Evolutionary conservation across 495 filamentous ascomycete species (phyloP).

Genomic region (Penicillium verhagenii): DNA sequence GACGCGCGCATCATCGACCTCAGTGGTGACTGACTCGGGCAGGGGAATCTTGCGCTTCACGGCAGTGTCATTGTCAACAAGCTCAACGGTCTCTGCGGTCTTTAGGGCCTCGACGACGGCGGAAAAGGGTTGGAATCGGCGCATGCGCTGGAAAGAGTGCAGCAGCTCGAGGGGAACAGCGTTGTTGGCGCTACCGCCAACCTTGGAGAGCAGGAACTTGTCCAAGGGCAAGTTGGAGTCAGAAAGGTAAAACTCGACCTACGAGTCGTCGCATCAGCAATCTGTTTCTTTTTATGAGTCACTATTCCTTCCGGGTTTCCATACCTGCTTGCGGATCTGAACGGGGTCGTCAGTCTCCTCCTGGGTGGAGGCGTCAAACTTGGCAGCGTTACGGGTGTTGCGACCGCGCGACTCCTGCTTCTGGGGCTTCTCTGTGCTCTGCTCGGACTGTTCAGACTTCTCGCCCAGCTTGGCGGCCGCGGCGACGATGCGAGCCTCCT

Average conservation of each 20-base stretch:
- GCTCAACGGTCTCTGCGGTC: slow-evolving; percentile 64
- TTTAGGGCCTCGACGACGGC: slow-evolving; percentile 80
- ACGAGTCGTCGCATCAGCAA: slow-evolving; percentile 8
- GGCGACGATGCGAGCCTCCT: slow-evolving; percentile 46
- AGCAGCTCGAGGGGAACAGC: slow-evolving; percentile 73
- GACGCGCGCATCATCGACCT: slow-evolving; percentile 41
- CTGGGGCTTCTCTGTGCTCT: slow-evolving; percentile 33
- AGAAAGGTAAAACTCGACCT: slow-evolving; percentile 98
- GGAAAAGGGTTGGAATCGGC: slow-evolving; percentile 78
- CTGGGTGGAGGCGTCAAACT: slow-evolving; percentile 63
- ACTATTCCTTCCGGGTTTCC: background rate
- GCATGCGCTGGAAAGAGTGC: slow-evolving; percentile 90
- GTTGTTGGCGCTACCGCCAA: slow-evolving; percentile 74
- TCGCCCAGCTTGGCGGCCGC: slow-evolving; percentile 46
- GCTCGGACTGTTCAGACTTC: slow-evolving; percentile 40
- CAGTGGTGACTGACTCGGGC: slow-evolving; percentile 42
- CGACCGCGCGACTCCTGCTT: slow-evolving; percentile 24
- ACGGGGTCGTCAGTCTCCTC: slow-evolving; percentile 68
- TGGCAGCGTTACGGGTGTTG: slow-evolving; percentile 45
- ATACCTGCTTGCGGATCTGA: slow-evolving; percentile 76
- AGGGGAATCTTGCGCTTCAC: slow-evolving; percentile 74
- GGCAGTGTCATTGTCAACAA: slow-evolving; percentile 64
- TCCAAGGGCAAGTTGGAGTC: slow-evolving; percentile 88
- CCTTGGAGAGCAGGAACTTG: slow-evolving; percentile 75
- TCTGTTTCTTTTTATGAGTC: background rate